Evolutionary conservation across 129 eudicot genomes (phyloP), one percentile per base, ranked within the genome.

Genomic region (Flaveria robusta): DNA sequence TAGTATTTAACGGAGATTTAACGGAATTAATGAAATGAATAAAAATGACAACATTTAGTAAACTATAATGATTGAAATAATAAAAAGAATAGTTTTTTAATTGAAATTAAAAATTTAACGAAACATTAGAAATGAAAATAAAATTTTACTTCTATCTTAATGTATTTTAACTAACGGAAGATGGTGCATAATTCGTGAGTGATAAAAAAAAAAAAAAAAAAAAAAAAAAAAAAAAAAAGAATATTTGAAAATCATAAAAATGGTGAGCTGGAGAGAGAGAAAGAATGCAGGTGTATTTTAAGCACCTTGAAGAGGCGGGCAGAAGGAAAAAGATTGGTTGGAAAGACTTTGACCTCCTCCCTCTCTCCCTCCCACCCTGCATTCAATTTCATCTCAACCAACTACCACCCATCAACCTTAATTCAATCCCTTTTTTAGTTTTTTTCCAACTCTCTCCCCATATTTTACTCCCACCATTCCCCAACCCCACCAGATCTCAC

Each of bases 401-500:
- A 31, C 37, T 41, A 64, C 83, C 74, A 34, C 72, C 73, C 26
- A 79, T 79, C 74, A 79, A 79, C 74, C 64, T 39, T 65, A 59
- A 78, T 19, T 78, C 58, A 67, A 52, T 67, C 26, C 39, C 34
- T 5, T n/a, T 26, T 18, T 1, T 13, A 9, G 8, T 49, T 29
- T 7, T 8, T 20, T 56, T 20, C 24, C 46, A 7, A 9, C 11
- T 7, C 46, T 7, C 7, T 42, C 12, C 24, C 42, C 37, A 42
- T 69, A 42, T 56, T 69, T 77, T 68, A 69, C 8, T 19, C 18
- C 67, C 77, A 79, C 62, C 47, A 16, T 58, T 34, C 66, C 49
- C 13, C 66, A 43, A 58, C 52, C 83, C 83, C 83, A 77, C 59
- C 91, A 86, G 83, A 86, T 86, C 77, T 76, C 81, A 79, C 88